A percentile compares a stretch with the other conserved stretches of the same genome.
Evolutionary conservation across 306 rosid species (phyloP).

Genomic region (Castanospermum australe): DNA sequence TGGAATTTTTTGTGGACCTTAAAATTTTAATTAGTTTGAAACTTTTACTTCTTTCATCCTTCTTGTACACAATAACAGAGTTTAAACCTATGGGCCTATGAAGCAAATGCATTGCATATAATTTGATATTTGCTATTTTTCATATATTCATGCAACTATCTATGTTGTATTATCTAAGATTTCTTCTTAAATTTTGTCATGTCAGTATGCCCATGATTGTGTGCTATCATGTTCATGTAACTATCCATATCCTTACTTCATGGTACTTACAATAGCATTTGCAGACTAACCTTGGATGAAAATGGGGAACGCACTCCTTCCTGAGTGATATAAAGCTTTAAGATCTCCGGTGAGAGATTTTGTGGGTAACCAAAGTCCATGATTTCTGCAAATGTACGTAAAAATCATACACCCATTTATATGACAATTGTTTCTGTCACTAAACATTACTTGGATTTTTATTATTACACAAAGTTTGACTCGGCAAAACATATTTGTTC

Average conservation of each 20-base stretch:
- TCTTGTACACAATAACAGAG: neutral
- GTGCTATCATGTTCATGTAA: neutral
- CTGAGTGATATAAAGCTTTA: slow-evolving; percentile 93
- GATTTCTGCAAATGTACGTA: slow-evolving; percentile 73
- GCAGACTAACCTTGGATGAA: slow-evolving; percentile 84
- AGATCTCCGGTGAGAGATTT: slow-evolving; percentile 96
- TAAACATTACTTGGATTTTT: neutral
- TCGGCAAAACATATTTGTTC: neutral
- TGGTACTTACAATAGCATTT: neutral
- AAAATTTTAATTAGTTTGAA: too few relatives aligned
- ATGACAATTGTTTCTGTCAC: neutral
- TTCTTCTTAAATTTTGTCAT: neutral
- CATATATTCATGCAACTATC: neutral
- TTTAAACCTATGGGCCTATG: neutral
- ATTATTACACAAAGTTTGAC: neutral
- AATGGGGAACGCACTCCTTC: slow-evolving; percentile 99
- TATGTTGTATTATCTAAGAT: slow-evolving; percentile 5
- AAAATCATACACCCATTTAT: slow-evolving; percentile 24
- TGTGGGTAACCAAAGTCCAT: slow-evolving; percentile 99
- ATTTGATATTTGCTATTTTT: neutral
- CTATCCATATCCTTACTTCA: neutral
- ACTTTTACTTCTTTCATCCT: neutral
- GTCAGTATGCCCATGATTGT: neutral
- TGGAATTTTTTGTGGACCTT: neutral
- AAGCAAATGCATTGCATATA: neutral